Percentiles rank a stretch among this genome's conserved stretches.
Evolutionary conservation across 495 filamentous ascomycete species (phyloP).

Genomic region (Annulohypoxylon bovei): DNA sequence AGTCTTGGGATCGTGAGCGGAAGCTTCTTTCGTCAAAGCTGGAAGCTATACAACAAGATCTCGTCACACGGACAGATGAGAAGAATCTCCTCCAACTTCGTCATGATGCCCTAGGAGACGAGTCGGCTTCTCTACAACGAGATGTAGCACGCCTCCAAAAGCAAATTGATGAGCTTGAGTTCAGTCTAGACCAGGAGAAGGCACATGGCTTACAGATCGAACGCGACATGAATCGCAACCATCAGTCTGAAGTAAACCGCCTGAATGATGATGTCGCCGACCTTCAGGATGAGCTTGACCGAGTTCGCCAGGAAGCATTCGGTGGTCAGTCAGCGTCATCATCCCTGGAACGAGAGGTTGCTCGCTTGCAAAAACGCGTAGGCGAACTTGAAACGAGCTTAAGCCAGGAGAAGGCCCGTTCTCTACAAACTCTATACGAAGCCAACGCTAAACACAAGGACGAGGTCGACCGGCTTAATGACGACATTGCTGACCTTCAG

Average conservation of each 20-base stretch:
- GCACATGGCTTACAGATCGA: slow-evolving; percentile 66
- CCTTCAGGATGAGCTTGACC: slow-evolving; percentile 53
- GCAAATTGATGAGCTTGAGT: slow-evolving; percentile 66
- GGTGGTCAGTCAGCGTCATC: slow-evolving; percentile 47
- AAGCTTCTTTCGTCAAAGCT: slow-evolving; percentile 59
- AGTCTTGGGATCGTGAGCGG: slow-evolving; percentile 51
- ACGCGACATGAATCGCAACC: slow-evolving; percentile 61
- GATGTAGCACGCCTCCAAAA: slow-evolving; percentile 64
- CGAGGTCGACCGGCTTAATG: slow-evolving; percentile 55
- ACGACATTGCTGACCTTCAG: slow-evolving; percentile 73
- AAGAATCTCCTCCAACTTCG: slow-evolving; percentile 73
- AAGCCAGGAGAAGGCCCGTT: slow-evolving; percentile 49
- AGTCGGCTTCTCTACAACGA: slow-evolving; percentile 69
- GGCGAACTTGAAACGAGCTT: slow-evolving; percentile 43
- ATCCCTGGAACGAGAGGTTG: slow-evolving; percentile 37
- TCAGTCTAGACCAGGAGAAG: slow-evolving; percentile 67
- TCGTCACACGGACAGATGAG: slow-evolving; percentile 67
- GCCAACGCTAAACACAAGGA: slow-evolving; percentile 37
- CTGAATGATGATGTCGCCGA: slow-evolving; percentile 40
- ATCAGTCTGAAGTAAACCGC: slow-evolving; percentile 58
- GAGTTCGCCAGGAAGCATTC: slow-evolving; percentile 52
- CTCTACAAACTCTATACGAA: slow-evolving; percentile 33
- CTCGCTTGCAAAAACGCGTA: slow-evolving; percentile 33
- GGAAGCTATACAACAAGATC: slow-evolving; percentile 63
- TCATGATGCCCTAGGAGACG: slow-evolving; percentile 70